Conservation (phyloP, 1,139 yeast species). For the Saccharomyces hybrid region DNA sequence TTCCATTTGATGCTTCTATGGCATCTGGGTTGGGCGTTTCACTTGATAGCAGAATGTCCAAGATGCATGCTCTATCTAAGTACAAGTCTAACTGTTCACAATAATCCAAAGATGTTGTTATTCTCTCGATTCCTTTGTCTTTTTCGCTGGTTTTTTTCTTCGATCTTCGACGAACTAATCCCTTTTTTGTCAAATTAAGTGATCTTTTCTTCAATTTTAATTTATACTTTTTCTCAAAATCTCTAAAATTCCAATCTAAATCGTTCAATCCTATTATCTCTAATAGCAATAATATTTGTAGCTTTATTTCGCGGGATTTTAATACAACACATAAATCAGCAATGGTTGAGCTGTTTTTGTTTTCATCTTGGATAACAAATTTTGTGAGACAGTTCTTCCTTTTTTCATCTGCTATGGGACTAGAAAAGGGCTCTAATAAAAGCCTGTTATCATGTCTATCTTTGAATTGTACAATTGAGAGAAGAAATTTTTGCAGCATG, state of each 20-base stretch:
- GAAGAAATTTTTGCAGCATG: conserved; percentile 9
- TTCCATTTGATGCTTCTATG: conserved; percentile 2
- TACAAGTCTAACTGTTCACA: conserved; percentile 37
- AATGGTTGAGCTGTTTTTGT: neutral
- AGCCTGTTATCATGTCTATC: conserved; percentile 13
- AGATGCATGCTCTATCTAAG: conserved; percentile 46
- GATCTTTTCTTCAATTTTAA: conserved; percentile 30
- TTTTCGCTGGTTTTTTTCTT: conserved; percentile 3
- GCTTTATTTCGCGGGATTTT: conserved; percentile 59
- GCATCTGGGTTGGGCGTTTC: neutral
- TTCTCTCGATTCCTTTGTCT: neutral
- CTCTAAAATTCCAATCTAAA: conserved; percentile 27
- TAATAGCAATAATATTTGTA: conserved; percentile 51
- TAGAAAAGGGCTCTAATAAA: neutral
- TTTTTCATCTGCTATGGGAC: conserved; percentile 4
- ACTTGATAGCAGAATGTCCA: conserved; percentile 42
- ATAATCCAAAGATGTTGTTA: conserved; percentile 13
- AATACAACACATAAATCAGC: conserved; percentile 26
- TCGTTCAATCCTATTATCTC: conserved; percentile 35
- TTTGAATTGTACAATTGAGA: conserved; percentile 20
- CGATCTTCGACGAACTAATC: conserved; percentile 9
- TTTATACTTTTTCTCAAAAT: conserved; percentile 24
- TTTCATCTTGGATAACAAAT: conserved; percentile 3
- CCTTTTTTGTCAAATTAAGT: conserved; percentile 34
- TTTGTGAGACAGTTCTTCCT: conserved; percentile 10